Conservation (phyloP, 768 basidiomycete genomes). For the Lactifluus pinguis region DNA sequence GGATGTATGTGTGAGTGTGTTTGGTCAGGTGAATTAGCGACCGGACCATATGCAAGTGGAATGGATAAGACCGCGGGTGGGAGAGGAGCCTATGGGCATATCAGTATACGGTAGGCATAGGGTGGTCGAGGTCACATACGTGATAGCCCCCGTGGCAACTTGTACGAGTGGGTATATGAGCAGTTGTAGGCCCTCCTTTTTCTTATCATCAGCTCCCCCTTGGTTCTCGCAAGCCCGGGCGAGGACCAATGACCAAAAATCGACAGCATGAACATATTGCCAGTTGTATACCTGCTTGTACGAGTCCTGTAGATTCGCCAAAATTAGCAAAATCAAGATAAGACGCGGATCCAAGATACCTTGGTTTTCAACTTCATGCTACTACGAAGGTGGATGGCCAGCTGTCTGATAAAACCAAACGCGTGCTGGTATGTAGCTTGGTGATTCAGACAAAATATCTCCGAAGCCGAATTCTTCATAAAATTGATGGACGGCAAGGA, state of each 20-base stretch:
- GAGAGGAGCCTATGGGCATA: slow-evolving; percentile 61
- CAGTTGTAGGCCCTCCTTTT: slow-evolving; percentile 74
- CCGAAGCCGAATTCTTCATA: slow-evolving; percentile 97
- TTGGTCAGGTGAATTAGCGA: slow-evolving; percentile 80
- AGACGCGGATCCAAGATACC: slow-evolving; percentile 30
- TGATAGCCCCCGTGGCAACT: slow-evolving; percentile 85
- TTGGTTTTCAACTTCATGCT: slow-evolving; percentile 86
- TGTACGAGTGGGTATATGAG: slow-evolving; percentile 95
- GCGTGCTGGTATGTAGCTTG: slow-evolving; percentile 82
- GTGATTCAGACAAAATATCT: slow-evolving; percentile 76
- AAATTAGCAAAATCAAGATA: background rate
- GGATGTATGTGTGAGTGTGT: slow-evolving; percentile 80
- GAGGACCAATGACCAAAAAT: slow-evolving; percentile 92
- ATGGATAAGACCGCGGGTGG: slow-evolving; percentile 85
- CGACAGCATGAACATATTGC: slow-evolving; percentile 93
- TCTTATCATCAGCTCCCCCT: slow-evolving; percentile 39
- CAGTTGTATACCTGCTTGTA: slow-evolving; percentile 97
- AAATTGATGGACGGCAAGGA: slow-evolving; percentile 87
- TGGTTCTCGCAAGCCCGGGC: slow-evolving; percentile 67
- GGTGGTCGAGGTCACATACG: slow-evolving; percentile 41
- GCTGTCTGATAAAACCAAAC: slow-evolving; percentile 90
- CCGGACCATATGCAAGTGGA: slow-evolving; percentile 86
- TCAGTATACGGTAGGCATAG: background rate
- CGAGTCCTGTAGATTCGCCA: slow-evolving; percentile 50
- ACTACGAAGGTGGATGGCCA: slow-evolving; percentile 86